Conservation (phyloP, 768 basidiomycete species). For the Trametes coccinea region DNA sequence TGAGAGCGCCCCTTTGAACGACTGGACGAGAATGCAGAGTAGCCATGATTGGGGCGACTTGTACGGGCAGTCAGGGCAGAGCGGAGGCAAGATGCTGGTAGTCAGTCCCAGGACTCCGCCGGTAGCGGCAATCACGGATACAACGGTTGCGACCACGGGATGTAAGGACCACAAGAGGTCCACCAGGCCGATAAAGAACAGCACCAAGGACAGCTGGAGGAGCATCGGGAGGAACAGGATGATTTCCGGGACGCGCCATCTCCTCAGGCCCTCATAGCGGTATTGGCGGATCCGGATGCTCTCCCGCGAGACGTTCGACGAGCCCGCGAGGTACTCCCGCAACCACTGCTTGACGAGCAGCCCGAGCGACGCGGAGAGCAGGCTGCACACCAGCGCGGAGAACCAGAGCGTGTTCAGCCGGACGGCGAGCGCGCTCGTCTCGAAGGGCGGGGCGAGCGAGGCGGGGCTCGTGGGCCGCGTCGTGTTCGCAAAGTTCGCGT, state of each 20-base stretch:
- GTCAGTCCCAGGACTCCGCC: constrained; percentile 1
- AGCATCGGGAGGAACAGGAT: constrained; percentile 24
- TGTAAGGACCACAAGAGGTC: constrained; percentile 26
- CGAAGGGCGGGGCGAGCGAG: neutral
- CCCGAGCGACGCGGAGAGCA: constrained; percentile 22
- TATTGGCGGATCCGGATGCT: constrained; percentile 29
- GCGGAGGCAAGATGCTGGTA: constrained; percentile 10
- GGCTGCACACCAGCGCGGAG: constrained; percentile 22
- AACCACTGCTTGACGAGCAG: constrained; percentile 27
- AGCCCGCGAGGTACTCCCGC: constrained; percentile 24
- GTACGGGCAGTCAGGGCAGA: constrained; percentile 20
- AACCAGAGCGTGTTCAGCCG: constrained; percentile 23
- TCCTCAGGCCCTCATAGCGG: constrained; percentile 26
- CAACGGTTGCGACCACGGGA: constrained; percentile 20
- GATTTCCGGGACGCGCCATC: constrained; percentile 26
- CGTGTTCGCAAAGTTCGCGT: constrained; percentile 10
- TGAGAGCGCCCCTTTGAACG: neutral
- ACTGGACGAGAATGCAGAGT: constrained; percentile 8
- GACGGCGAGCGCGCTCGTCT: constrained; percentile 5
- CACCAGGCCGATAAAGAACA: constrained; percentile 29
- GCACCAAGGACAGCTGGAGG: constrained; percentile 23
- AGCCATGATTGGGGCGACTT: constrained; percentile 21
- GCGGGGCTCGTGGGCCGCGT: neutral
- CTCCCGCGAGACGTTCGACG: constrained; percentile 26
- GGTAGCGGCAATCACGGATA: constrained; percentile 6